Conservation (phyloP, 345 rosid species). For the Hibiscus tridactylites region DNA sequence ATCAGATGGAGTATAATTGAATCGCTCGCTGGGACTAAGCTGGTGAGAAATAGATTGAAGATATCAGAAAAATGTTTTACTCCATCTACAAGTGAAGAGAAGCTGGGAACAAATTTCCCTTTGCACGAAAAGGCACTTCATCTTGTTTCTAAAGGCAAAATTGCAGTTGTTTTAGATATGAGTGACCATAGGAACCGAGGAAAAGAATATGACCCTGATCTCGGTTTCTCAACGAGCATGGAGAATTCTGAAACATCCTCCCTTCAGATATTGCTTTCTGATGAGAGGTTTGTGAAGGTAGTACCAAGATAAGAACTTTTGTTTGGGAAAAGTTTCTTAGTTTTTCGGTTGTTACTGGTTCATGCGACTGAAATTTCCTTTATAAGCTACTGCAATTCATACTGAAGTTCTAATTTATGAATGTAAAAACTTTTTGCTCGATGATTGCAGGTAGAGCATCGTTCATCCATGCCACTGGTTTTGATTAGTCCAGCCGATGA, state of each 20-base stretch:
- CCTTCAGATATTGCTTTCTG: slow-evolving; percentile 33
- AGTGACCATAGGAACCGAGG: slow-evolving; percentile 23
- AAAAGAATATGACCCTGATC: slow-evolving; percentile 15
- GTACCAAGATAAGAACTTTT: slow-evolving; percentile 6
- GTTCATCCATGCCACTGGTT: slow-evolving; percentile 52
- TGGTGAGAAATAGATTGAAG: slow-evolving; percentile 32
- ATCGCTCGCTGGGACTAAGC: slow-evolving; percentile 31
- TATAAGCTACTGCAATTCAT: neutral
- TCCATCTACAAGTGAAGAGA: slow-evolving; percentile 30
- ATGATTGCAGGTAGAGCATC: slow-evolving; percentile 54
- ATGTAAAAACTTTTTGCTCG: neutral
- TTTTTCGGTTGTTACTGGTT: neutral
- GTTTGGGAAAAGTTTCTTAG: slow-evolving; percentile 4
- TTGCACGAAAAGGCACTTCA: slow-evolving; percentile 42
- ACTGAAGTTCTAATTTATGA: neutral
- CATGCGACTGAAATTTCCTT: neutral
- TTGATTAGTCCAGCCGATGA: slow-evolving; percentile 43
- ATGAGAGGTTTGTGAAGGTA: slow-evolving; percentile 52
- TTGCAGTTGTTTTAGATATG: slow-evolving; percentile 47
- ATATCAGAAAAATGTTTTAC: slow-evolving; percentile 32
- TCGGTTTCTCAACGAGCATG: slow-evolving; percentile 17
- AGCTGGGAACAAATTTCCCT: slow-evolving; percentile 24
- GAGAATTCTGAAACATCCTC: slow-evolving; percentile 17
- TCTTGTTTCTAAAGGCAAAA: slow-evolving; percentile 56
- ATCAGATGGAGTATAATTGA: slow-evolving; percentile 46